Base-by-base conservation (phyloP, 1,284 basidiomycete species). In the Pisolithus thermaeus region DNA sequence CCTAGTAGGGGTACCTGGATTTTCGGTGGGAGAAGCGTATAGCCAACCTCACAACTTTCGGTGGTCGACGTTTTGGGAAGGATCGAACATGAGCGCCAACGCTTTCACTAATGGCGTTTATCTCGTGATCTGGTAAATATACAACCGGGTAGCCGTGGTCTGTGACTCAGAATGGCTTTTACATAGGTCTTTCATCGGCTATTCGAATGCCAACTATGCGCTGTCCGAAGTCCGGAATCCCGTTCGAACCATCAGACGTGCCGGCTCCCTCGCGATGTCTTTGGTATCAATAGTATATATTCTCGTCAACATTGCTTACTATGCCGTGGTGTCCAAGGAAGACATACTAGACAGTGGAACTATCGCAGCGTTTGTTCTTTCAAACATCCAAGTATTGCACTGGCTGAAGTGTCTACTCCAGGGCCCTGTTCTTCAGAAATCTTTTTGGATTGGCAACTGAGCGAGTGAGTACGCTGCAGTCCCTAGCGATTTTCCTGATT, bases 151-250 rank as follows among this genome's bases (percentile, higher is more conserved):
- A 6, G 4, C 4, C 27, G 16, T 8, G 32, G 32, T 0, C 12
- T 35, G 12, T 14, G 32, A 5, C 32, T 27, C 25, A 22, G 37
- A 9, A 25, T 12, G 27, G 4, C 27, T 30, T 25, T 18, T 43
- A 20, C 16, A 14, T 27, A 86, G 83, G 84, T 83, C 81, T 0
- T 85, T 80, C 61, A 73, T 77, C 47, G 85, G 85, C 0, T 88
- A 86, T 60, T 78, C 80, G 0, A 85, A 83, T 52, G 83, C 82
- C 14, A 87, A 87, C 60, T 87, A 85, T 55, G 82, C 81, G 0
- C 70, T 88, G 3, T 84, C 83, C 4, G 84, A 88, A 60, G 72
- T 86, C 12, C 75, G 74, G 23, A 73, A 87, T 57, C 85, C 85
- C 1, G 74, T 86, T 4, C 73, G 74, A 32, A 87, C 85, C 0